Percentiles rank a stretch among this genome's conserved stretches.
Conservation (phyloP, 495 filamentous ascomycete species). For the Hamigera avellanea region DNA sequence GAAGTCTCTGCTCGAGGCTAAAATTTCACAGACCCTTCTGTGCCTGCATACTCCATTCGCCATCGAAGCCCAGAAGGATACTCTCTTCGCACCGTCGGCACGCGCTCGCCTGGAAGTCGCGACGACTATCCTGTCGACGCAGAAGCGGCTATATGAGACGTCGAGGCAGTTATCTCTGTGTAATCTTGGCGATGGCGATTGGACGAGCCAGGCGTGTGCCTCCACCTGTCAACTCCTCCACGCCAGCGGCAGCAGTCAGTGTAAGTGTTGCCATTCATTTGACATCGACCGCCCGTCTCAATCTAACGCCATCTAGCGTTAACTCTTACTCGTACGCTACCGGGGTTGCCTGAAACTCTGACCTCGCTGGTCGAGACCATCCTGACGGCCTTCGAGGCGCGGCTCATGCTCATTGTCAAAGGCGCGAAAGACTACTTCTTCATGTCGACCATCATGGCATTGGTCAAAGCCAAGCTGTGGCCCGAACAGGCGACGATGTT, state of each 20-base stretch:
- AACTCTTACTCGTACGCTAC: slow-evolving; percentile 17
- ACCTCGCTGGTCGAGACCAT: slow-evolving; percentile 24
- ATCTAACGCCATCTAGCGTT: slow-evolving; percentile 3
- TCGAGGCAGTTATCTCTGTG: slow-evolving; percentile 25
- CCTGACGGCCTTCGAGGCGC: slow-evolving; percentile 23
- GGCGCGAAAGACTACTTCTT: slow-evolving; percentile 37
- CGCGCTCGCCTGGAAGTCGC: slow-evolving; percentile 28
- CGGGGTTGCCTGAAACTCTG: slow-evolving; percentile 25
- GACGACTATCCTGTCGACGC: slow-evolving; percentile 26
- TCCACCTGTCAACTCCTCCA: slow-evolving; percentile 29
- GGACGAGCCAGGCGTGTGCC: slow-evolving; percentile 28
- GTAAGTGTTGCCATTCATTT: slow-evolving; percentile 1
- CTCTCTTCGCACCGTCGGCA: slow-evolving; percentile 28
- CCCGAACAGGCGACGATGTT: slow-evolving; percentile 23
- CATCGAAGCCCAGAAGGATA: slow-evolving; percentile 23
- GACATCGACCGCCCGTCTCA: not conserved
- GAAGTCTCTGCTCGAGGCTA: slow-evolving; percentile 25
- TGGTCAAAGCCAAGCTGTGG: slow-evolving; percentile 30
- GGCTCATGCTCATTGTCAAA: slow-evolving; percentile 25
- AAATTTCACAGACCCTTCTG: slow-evolving; percentile 23
- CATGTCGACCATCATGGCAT: slow-evolving; percentile 27
- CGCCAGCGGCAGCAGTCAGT: slow-evolving; percentile 5
- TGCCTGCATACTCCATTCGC: slow-evolving; percentile 34
- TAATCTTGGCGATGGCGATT: slow-evolving; percentile 29
- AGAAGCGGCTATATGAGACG: slow-evolving; percentile 22